Evolutionary conservation across 306 rosid species (phyloP).

Genomic region (Cucurbita pepo): DNA sequence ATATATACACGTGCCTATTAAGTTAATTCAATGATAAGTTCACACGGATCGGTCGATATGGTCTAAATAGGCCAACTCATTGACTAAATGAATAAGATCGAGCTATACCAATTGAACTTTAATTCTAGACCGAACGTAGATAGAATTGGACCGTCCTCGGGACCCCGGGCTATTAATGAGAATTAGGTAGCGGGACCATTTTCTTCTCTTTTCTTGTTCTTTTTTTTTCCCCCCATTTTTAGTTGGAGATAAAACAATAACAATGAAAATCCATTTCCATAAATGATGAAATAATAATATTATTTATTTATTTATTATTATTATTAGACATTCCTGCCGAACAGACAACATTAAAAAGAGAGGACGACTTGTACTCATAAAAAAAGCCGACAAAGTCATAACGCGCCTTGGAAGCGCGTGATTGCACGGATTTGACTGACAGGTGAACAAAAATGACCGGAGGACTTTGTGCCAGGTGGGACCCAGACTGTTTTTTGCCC

Average conservation of each 20-base stretch:
- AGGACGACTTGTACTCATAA: background rate
- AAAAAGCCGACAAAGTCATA: background rate
- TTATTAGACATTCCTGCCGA: background rate
- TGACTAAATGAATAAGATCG: too few species aligned
- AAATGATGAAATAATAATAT: background rate
- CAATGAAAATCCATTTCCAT: background rate
- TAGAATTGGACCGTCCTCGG: too few species aligned
- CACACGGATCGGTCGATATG: too few species aligned
- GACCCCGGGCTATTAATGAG: too few species aligned
- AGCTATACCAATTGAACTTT: too few species aligned
- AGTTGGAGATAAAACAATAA: background rate
- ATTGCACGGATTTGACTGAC: background rate
- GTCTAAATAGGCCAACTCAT: too few species aligned
- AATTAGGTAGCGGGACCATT: too few species aligned
- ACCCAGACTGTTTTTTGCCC: background rate
- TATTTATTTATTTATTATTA: background rate
- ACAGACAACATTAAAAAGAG: conserved; percentile 1
- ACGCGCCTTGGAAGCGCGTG: background rate
- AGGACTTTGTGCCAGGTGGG: background rate
- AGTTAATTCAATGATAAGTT: too few species aligned
- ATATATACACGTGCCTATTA: too few species aligned
- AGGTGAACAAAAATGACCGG: background rate
- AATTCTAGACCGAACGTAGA: too few species aligned
- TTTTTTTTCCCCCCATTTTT: too few species aligned
- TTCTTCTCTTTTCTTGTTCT: too few species aligned